Base-by-base conservation (phyloP, 306 rosid genomes). In the Citrullus colocynthis region DNA sequence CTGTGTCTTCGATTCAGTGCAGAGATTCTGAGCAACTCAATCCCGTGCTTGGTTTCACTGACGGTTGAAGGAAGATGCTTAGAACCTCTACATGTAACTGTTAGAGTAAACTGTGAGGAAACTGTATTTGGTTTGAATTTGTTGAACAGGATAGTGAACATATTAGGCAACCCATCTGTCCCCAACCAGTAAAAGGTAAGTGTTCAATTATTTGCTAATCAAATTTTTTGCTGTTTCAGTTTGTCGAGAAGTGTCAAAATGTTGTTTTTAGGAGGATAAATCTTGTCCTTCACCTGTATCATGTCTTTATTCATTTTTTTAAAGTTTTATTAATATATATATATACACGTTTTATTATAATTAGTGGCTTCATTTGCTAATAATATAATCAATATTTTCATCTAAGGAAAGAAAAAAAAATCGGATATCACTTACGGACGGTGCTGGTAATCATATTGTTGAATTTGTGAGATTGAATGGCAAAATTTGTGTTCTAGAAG, bases 91-190 rank as follows among this genome's bases (percentile, higher is more conserved):
- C 74, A 63, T 71, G 75, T 88, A 78, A 85, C 89, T 24, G 82
- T 91, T 65, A 96, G 91, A 80, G 91, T 92, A 83, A 96, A 96
- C 85, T 92, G 98, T 67, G 98, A 91, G 82, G 98, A 96, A 81
- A 96, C 98, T 30, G 99, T 96, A 28, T 96, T 96, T 64, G 97
- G 97, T 73, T 85, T 92, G 82, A 96, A 96, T 86, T 85, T 96
- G 84, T 85, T 96, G 84, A 96, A 92, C 82, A 85, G 99, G 85
- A 78, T 91, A 69, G 90, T 91, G 78, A 96, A 91, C 86, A 83
- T 91, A 88, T 83, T 86, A 60, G 92, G 71, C 16, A 97, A 89
- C 79, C 87, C 93, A 48, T 75, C 85, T 60, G 83, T 41, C 66
- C 42, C 83, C 80, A 84, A 59, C n/a, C 55, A 67, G 9, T 91